Conservation (phyloP, 1,139 yeast species). For the Yamadazyma epiphylla region DNA sequence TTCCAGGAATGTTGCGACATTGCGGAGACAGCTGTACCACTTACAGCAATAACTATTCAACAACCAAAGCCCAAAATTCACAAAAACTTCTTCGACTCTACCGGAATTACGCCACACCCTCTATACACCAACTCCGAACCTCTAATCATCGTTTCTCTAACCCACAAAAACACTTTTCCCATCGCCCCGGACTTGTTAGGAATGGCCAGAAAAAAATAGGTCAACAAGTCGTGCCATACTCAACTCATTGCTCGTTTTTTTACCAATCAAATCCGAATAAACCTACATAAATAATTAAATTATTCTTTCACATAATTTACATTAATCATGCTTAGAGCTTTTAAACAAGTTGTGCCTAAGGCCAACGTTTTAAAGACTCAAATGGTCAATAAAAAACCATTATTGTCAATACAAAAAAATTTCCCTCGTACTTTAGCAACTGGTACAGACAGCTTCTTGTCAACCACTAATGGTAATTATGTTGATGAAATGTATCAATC, state of each 20-base stretch:
- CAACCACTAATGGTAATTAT: slow-evolving; percentile 83
- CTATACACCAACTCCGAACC: no score
- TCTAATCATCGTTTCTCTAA: no score
- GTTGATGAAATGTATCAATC: slow-evolving; percentile 97
- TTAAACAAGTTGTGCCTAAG: slow-evolving; percentile 38
- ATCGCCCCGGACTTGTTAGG: slow-evolving; percentile 2
- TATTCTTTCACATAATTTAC: no score
- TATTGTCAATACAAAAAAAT: slow-evolving; percentile 9
- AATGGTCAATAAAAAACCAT: slow-evolving; percentile 7
- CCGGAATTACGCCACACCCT: no score
- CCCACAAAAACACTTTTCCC: no score
- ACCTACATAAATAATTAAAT: neutral
- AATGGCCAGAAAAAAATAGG: neutral
- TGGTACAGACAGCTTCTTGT: slow-evolving; percentile 66
- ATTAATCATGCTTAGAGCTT: slow-evolving; percentile 46
- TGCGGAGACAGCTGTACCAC: no score
- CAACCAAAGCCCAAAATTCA: no score
- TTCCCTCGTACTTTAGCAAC: slow-evolving; percentile 75
- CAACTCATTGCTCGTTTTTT: neutral
- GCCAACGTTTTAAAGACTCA: slow-evolving; percentile 21
- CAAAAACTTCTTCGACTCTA: no score
- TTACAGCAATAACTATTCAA: no score
- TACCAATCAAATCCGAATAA: slow-evolving; percentile 9
- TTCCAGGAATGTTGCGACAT: no score
- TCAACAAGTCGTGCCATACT: neutral